Conservation (phyloP, 371 early-diverging fungal genomes). For the Dichotomocladium elegans region DNA sequence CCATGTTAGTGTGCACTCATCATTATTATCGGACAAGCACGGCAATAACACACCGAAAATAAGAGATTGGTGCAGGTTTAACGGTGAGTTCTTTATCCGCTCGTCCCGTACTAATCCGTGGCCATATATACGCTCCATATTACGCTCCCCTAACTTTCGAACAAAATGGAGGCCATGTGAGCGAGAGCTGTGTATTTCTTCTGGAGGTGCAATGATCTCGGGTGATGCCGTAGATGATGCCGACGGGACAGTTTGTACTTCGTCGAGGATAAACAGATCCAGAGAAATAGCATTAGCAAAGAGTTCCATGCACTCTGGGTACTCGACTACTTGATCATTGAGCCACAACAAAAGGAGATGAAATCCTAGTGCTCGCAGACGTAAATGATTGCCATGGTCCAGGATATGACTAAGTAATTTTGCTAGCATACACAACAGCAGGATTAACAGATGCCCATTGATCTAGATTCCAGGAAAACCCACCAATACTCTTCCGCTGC, state of each 20-base stretch:
- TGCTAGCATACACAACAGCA: conserved; percentile 22
- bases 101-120: conserved; percentile 32
- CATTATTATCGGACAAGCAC: not conserved
- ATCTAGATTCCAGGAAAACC: not conserved
- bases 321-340: conserved; percentile 61
- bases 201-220: conserved; percentile 15
- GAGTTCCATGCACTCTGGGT: conserved; percentile 58
- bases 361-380: conserved; percentile 71
- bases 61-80: conserved; percentile 27
- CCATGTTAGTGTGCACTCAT: not conserved
- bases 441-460: too few species aligned
- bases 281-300: conserved; percentile 64
- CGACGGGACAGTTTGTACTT: conserved; percentile 27
- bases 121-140: conserved; percentile 25
- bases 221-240: conserved; percentile 9
- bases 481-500: conserved; percentile 65
- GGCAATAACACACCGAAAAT: conserved; percentile 14
- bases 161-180: conserved; percentile 34
- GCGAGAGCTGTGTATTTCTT: conserved; percentile 30
- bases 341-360: conserved; percentile 71
- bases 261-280: conserved; percentile 65
- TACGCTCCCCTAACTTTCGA: conserved; percentile 36
- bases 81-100: conserved; percentile 23
- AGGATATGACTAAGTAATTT: conserved; percentile 49
- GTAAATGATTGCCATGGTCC: conserved; percentile 65